Evolutionary conservation across 2,329 filamentous ascomycete species (phyloP).

Genomic region (Triangularia setosa): DNA sequence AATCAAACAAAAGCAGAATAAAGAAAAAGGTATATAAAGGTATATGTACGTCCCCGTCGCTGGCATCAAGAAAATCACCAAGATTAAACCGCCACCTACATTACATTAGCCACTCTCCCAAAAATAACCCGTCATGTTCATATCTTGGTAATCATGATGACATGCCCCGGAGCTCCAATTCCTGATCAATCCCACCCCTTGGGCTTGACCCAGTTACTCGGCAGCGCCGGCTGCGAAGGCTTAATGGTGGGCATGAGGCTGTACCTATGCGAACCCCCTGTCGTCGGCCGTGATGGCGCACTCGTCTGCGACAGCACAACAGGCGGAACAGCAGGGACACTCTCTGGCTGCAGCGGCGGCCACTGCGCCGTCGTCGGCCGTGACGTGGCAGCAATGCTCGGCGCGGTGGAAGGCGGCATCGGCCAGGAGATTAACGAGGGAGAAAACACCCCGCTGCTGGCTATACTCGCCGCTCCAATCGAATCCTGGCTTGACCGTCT

Average conservation of each 20-base stretch:
- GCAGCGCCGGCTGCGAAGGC: not conserved
- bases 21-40: not conserved
- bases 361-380: conserved; percentile 12
- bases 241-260: not conserved
- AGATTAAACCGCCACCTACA: not conserved
- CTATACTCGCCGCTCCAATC: conserved; percentile 22
- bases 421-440: conserved; percentile 23
- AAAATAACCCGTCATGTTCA: too few relatives aligned
- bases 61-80: not conserved
- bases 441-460: conserved; percentile 25
- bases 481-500: conserved; percentile 22
- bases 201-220: not conserved
- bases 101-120: not conserved
- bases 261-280: not conserved
- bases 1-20: not conserved
- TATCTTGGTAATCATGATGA: not conserved
- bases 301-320: not conserved
- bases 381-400: conserved; percentile 6
- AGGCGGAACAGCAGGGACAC: not conserved
- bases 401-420: conserved; percentile 19
- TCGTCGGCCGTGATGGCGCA: not conserved
- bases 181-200: not conserved
- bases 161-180: not conserved
- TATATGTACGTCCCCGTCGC: not conserved
- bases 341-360: not conserved